These are phyloP conservation scores for Umbelopsis sp. DNA, from an alignment of 192 early-diverging fungal species.

Conservation along the genomic window DNA sequence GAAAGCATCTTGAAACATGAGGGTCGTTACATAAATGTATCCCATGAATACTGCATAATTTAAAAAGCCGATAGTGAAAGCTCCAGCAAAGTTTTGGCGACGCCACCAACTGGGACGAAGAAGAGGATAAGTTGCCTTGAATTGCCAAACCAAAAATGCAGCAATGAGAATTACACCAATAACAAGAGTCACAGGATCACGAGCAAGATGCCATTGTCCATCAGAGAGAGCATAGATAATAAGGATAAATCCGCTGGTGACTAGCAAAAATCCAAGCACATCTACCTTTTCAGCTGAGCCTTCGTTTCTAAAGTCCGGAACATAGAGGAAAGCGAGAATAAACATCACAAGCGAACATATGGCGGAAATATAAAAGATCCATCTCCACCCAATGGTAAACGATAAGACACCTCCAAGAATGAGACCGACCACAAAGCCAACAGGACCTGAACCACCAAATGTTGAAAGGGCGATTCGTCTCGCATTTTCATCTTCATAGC, in stretches of 20 bases:
- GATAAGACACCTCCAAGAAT: conserved; percentile 37
- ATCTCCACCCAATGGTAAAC: conserved; percentile 37
- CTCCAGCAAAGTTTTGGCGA: conserved; percentile 37
- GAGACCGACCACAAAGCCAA: conserved; percentile 35
- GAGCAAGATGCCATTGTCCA: conserved; percentile 20
- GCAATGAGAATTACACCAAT: conserved; percentile 30
- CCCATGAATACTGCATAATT: conserved; percentile 38
- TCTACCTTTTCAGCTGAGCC: conserved; percentile 27
- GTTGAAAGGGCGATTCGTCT: conserved; percentile 31
- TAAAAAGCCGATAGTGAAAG: conserved; percentile 41
- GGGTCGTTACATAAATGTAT: conserved; percentile 41
- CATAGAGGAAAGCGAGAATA: conserved; percentile 26
- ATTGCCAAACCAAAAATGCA: conserved; percentile 36
- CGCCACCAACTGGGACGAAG: conserved; percentile 46
- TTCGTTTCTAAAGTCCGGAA: conserved; percentile 24
- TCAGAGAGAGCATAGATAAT: conserved; percentile 38
- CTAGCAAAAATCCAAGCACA: conserved; percentile 22
- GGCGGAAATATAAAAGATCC: conserved; percentile 42
- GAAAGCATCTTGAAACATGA: conserved; percentile 52
- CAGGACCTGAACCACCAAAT: conserved; percentile 41
- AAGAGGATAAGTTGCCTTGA: conserved; percentile 28
- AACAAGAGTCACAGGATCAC: conserved; percentile 22
- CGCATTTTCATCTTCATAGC: conserved; percentile 31
- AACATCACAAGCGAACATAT: conserved; percentile 28
- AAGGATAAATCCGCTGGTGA: conserved; percentile 31